Conservation (phyloP, 257 asterid species). For the Coffea eugenioides region DNA sequence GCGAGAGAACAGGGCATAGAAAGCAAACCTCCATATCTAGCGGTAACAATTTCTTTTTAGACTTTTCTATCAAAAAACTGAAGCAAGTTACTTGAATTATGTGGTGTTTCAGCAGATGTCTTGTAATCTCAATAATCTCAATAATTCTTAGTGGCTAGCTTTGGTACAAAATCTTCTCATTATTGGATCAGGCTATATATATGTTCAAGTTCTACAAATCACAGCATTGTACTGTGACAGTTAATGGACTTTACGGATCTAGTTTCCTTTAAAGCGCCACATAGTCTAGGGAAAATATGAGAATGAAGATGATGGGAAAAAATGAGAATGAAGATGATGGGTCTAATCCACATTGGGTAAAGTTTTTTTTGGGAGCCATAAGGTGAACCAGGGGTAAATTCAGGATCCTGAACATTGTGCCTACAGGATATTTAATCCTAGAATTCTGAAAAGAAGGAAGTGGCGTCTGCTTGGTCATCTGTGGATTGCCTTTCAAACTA, state of each 20-base stretch:
- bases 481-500: not conserved
- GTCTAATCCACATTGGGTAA: not conserved
- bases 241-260: not conserved
- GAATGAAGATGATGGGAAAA: not conserved
- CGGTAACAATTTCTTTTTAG: slow-evolving; percentile 32
- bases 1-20: slow-evolving; percentile 49
- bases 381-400: not conserved
- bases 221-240: not conserved
- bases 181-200: too few relatives aligned
- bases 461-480: not conserved
- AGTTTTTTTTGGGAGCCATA: not conserved
- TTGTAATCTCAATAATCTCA: too few relatives aligned
- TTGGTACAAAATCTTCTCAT: not conserved
- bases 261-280: not conserved
- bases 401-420: not conserved
- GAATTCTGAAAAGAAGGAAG: too few relatives aligned
- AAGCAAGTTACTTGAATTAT: not conserved
- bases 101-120: not conserved
- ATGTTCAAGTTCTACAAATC: not conserved
- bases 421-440: not conserved
- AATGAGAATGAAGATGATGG: too few relatives aligned
- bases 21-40: slow-evolving; percentile 68
- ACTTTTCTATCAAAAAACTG: not conserved
- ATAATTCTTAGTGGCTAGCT: too few relatives aligned
- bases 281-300: not conserved